These are phyloP conservation scores for Globisporangium canariense DNA, from an alignment of 352 stramenopile genomes.

Conservation along the genomic window DNA sequence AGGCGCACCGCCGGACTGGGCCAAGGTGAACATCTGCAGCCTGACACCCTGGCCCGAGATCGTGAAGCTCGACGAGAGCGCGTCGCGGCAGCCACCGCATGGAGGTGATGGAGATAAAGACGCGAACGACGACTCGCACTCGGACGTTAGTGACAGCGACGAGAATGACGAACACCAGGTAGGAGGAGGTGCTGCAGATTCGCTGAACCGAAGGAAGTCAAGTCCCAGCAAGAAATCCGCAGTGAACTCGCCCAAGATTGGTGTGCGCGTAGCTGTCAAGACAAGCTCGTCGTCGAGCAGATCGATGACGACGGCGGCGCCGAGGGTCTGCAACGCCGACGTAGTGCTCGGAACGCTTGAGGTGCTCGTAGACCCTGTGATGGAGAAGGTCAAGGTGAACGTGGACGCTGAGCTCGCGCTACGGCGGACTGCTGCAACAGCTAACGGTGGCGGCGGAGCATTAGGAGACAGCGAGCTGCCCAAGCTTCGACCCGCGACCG, in stretches of 20 bases:
- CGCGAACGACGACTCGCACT: constrained; percentile 33
- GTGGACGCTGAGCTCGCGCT: constrained; percentile 52
- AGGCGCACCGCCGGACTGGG: constrained; percentile 54
- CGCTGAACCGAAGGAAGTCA: background rate
- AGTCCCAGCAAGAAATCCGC: constrained; percentile 14
- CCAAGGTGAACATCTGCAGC: constrained; percentile 46
- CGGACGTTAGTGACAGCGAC: constrained; percentile 42
- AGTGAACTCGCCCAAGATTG: constrained; percentile 13
- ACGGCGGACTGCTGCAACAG: constrained; percentile 19
- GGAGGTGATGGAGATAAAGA: constrained; percentile 18
- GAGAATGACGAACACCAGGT: constrained; percentile 2
- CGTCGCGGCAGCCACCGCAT: background rate
- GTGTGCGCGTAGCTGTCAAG: constrained; percentile 13
- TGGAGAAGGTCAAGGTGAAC: constrained; percentile 61
- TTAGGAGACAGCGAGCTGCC: constrained; percentile 31
- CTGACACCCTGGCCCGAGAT: constrained; percentile 50
- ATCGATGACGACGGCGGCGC: constrained; percentile 15
- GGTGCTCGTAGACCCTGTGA: constrained; percentile 41
- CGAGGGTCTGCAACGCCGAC: constrained; percentile 55
- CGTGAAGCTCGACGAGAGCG: constrained; percentile 16
- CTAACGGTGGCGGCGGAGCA: constrained; percentile 10
- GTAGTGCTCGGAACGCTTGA: constrained; percentile 48
- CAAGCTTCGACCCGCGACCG: constrained; percentile 40
- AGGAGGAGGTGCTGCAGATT: background rate
- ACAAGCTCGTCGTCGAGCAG: constrained; percentile 9